These are phyloP conservation scores for Auriscalpium vulgare DNA, from an alignment of 768 basidiomycete species.

Conservation along the genomic window DNA sequence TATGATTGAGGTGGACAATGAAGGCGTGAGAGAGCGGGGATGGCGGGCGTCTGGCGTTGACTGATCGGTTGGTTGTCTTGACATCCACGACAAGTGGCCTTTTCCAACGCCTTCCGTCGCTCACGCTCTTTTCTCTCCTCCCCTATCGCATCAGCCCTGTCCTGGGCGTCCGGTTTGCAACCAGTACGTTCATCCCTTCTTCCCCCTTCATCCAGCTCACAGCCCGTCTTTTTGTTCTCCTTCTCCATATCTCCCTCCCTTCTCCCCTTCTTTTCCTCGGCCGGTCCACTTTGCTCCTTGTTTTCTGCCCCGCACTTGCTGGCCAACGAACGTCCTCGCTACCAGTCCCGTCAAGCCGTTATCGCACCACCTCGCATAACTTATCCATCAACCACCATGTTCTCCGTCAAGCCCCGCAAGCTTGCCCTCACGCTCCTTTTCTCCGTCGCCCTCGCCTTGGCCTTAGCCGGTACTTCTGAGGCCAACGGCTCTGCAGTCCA, in stretches of 20 bases:
- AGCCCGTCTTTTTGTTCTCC: neutral
- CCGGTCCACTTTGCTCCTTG: constrained; percentile 7
- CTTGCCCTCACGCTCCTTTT: constrained; percentile 58
- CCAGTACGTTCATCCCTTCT: neutral
- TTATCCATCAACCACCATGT: constrained; percentile 34
- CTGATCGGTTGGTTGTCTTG: constrained; percentile 11
- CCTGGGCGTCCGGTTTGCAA: neutral
- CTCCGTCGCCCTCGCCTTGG: constrained; percentile 46
- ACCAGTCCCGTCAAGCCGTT: neutral
- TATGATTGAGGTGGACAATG: neutral
- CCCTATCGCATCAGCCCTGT: constrained; percentile 5
- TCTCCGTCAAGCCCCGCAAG: constrained; percentile 34
- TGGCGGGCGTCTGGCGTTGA: constrained; percentile 8
- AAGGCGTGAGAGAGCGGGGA: neutral
- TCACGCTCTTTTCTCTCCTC: constrained; percentile 12
- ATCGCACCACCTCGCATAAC: neutral
- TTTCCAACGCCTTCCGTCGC: constrained; percentile 11
- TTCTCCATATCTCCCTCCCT: neutral
- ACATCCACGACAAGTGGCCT: constrained; percentile 1
- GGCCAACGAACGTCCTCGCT: neutral
- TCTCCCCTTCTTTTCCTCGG: constrained; percentile 1
- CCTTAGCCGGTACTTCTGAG: constrained; percentile 33
- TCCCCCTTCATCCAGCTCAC: neutral
- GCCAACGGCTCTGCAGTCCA: constrained; percentile 38
- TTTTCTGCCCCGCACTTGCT: constrained; percentile 4